Conservation (phyloP, 192 early-diverging fungal genomes). For the Gonapodya prolifera region DNA sequence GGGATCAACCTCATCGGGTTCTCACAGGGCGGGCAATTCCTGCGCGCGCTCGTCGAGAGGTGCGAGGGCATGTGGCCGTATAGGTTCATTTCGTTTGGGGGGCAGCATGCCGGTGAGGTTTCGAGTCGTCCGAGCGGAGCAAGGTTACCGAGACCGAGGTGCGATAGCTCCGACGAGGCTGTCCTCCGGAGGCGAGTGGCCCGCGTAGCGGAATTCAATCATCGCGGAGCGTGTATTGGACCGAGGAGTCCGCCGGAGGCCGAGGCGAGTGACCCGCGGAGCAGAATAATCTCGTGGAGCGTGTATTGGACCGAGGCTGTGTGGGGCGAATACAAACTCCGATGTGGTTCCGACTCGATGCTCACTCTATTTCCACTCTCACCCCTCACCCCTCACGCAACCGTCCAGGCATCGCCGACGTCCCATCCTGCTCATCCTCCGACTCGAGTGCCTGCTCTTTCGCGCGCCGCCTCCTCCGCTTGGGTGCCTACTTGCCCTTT, state of each 20-base stretch:
- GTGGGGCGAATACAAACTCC: too few species aligned
- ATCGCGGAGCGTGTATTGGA: too few species aligned
- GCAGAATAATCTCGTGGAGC: too few species aligned
- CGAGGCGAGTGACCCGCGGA: too few species aligned
- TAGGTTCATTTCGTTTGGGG: slow-evolving; percentile 76
- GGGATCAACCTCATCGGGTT: slow-evolving; percentile 91
- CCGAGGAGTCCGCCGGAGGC: too few species aligned
- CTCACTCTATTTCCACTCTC: not conserved
- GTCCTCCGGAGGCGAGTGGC: too few species aligned
- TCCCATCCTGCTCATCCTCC: slow-evolving; percentile 57
- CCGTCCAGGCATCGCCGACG: slow-evolving; percentile 47
- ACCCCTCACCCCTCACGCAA: too few species aligned
- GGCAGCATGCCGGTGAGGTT: slow-evolving; percentile 56
- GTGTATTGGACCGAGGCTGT: too few species aligned
- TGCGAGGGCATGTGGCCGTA: slow-evolving; percentile 63
- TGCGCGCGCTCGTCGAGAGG: slow-evolving; percentile 68
- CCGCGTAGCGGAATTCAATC: too few species aligned
- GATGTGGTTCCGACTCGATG: not conserved
- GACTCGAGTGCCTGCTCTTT: slow-evolving; percentile 47
- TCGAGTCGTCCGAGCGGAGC: not conserved
- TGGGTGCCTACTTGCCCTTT: slow-evolving; percentile 74
- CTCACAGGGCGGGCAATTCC: slow-evolving; percentile 58
- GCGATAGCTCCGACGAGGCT: too few species aligned
- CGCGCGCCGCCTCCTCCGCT: slow-evolving; percentile 63
- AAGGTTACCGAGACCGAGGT: slow-evolving; percentile 6